These are phyloP conservation scores for Blastobotrys parvus DNA, from an alignment of 805 yeast species.

Conservation along the genomic window DNA sequence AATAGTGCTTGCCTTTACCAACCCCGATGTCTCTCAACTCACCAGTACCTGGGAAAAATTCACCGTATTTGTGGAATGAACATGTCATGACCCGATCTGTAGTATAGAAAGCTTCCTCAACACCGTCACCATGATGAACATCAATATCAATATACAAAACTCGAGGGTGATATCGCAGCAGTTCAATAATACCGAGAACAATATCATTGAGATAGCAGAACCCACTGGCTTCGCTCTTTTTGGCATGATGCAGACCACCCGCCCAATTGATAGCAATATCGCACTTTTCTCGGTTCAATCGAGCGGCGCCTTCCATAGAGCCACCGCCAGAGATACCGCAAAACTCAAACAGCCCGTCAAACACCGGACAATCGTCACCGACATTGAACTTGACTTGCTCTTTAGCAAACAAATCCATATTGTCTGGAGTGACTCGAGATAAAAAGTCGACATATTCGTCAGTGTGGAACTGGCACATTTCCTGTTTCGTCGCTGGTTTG, in stretches of 20 bases:
- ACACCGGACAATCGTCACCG: conserved; percentile 94
- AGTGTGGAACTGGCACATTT: conserved; percentile 96
- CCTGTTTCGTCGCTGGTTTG: conserved; percentile 95
- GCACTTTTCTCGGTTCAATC: conserved; percentile 74
- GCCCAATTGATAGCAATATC: conserved; percentile 96
- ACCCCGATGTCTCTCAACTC: conserved; percentile 82
- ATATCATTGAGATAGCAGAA: conserved; percentile 94
- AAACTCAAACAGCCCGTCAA: conserved; percentile 91
- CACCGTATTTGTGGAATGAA: conserved; percentile 92
- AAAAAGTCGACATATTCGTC: conserved; percentile 94
- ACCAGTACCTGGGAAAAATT: conserved; percentile 97
- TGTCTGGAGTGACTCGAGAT: conserved; percentile 86
- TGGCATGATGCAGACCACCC: conserved; percentile 96
- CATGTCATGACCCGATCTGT: conserved; percentile 96
- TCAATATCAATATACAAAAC: conserved; percentile 92
- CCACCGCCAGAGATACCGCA: conserved; percentile 89
- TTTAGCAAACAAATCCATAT: conserved; percentile 74
- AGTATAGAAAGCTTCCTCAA: conserved; percentile 91
- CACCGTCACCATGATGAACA: conserved; percentile 97
- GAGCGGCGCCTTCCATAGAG: conserved; percentile 76
- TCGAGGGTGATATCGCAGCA: conserved; percentile 82
- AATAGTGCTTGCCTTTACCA: conserved; percentile 80
- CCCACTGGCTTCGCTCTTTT: conserved; percentile 88
- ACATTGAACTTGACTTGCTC: conserved; percentile 90
- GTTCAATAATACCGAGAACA: conserved; percentile 76